Evolutionary conservation across 768 basidiomycete species (phyloP).

Genomic region (Chalciporus piperatus): DNA sequence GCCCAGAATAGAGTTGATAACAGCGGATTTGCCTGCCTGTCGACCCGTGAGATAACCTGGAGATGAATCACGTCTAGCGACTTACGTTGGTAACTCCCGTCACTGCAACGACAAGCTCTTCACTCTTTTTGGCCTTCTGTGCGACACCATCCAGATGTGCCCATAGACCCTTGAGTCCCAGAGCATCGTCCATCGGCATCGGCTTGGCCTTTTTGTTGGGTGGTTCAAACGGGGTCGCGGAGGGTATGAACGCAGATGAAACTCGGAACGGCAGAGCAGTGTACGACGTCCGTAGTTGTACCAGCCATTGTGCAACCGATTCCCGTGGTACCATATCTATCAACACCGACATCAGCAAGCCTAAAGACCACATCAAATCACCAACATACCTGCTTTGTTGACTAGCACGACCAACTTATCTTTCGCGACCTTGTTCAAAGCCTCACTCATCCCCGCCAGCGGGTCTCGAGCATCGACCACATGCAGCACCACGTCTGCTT

Average conservation of each 20-base stretch:
- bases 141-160: constrained; percentile 47
- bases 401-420: constrained; percentile 64
- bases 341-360: background rate
- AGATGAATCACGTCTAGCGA: constrained; percentile 2
- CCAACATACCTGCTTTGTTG: constrained; percentile 79
- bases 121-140: constrained; percentile 39
- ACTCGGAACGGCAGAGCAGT: constrained; percentile 73
- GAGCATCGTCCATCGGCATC: constrained; percentile 49
- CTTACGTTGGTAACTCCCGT: constrained; percentile 83
- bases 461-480: constrained; percentile 88
- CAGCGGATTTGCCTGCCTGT: constrained; percentile 79
- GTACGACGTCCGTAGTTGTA: constrained; percentile 54
- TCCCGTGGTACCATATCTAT: constrained; percentile 81
- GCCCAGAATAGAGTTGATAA: constrained; percentile 74
- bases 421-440: constrained; percentile 39
- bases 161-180: constrained; percentile 56
- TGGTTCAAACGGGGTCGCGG: constrained; percentile 20
- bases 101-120: constrained; percentile 65
- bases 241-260: constrained; percentile 63
- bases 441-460: constrained; percentile 67
- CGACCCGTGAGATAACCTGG: constrained; percentile 6
- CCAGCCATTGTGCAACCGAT: constrained; percentile 65
- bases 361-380: background rate
- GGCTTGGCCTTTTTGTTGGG: constrained; percentile 46
- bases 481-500: constrained; percentile 75